Percentiles rank a stretch among this genome's conserved stretches.
Conservation (phyloP, 768 basidiomycete genomes). For the Paxillus involutus region DNA sequence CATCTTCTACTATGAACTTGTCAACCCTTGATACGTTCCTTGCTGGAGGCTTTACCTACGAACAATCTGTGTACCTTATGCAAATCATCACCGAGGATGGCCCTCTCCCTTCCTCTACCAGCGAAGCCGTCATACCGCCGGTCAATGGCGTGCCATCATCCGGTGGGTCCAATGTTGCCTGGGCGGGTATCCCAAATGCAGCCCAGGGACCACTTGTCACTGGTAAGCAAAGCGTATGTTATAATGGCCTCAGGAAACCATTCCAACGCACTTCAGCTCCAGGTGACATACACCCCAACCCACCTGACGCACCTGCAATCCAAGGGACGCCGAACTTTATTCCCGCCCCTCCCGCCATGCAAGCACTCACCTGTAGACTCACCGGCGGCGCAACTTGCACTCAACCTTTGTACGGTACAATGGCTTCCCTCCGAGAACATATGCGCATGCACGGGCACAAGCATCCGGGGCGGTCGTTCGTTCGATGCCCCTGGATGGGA, state of each 20-base stretch:
- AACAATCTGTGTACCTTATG: too few relatives aligned
- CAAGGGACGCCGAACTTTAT: neutral
- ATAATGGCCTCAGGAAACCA: neutral
- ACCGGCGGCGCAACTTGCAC: conserved; percentile 1
- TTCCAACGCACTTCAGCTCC: neutral
- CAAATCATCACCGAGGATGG: too few relatives aligned
- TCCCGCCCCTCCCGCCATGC: neutral
- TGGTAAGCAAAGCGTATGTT: neutral
- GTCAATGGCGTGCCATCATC: neutral
- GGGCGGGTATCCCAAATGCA: neutral
- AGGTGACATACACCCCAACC: neutral
- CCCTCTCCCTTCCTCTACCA: too few relatives aligned
- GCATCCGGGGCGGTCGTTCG: neutral
- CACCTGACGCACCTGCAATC: neutral
- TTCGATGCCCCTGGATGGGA: conserved; percentile 10
- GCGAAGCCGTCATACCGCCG: neutral
- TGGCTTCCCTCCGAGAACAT: conserved; percentile 6
- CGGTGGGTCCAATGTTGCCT: neutral
- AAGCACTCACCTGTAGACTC: neutral
- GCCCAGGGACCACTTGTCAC: neutral
- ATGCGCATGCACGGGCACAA: conserved; percentile 10
- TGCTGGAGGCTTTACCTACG: too few relatives aligned
- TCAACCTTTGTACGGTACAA: neutral
- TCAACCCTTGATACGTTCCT: too few relatives aligned
- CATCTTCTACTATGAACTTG: too few relatives aligned